phyloP scores from a whole-genome alignment of 2,329 filamentous ascomycete genomes.

The Hypoxylon sp. region DNA sequence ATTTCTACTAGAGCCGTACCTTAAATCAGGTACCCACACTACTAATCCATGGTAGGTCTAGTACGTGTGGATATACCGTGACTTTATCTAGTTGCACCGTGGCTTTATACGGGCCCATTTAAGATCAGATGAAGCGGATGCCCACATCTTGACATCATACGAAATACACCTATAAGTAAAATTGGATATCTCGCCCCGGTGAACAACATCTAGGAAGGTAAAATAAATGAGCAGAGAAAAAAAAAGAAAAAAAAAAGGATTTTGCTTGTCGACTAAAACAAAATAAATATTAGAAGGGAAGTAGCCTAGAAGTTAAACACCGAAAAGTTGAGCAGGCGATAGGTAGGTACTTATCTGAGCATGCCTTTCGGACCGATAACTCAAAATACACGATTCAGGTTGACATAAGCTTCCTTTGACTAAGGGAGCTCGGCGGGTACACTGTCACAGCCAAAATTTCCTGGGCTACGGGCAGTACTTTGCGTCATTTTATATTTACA shows the following conservation, averaged over 20 bases:
- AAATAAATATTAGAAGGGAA: not conserved
- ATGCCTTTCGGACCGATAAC: not conserved
- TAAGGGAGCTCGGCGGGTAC: constrained; percentile 11
- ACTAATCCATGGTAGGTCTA: no score
- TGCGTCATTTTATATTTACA: constrained; percentile 7
- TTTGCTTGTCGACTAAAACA: not conserved
- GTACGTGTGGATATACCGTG: no score
- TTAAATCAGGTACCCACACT: no score
- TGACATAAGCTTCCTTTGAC: constrained; percentile 25
- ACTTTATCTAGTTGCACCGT: no score
- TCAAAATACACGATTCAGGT: not conserved
- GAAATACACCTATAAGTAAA: not conserved
- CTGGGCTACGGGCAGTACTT: constrained; percentile 6
- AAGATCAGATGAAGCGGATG: no score
- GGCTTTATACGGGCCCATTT: no score
- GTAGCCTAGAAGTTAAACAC: not conserved
- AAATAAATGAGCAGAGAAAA: no score
- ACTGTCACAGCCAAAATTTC: constrained; percentile 8
- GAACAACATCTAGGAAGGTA: not conserved
- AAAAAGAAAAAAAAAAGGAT: not conserved
- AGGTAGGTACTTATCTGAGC: not conserved
- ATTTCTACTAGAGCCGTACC: no score
- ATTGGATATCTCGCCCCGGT: not conserved
- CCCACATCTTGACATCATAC: not conserved
- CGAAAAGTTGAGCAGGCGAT: not conserved